Conservation (phyloP, 2,329 filamentous ascomycete genomes). For the Teratosphaeria gauchensis region DNA sequence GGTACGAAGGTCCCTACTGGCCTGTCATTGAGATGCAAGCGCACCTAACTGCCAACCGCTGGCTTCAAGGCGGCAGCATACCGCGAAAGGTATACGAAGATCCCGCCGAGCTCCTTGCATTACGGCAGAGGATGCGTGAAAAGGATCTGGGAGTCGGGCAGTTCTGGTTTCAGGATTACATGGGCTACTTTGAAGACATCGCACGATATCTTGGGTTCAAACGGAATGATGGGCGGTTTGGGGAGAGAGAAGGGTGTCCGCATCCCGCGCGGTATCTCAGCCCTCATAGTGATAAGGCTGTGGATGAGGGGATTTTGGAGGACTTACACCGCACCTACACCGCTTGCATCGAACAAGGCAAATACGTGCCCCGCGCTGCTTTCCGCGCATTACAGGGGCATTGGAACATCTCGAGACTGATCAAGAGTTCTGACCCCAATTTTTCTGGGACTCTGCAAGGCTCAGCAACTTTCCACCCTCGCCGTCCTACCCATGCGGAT, state of each 20-base stretch:
- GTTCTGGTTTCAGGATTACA: constrained; percentile 77
- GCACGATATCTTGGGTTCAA: constrained; percentile 47
- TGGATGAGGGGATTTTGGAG: constrained; percentile 36
- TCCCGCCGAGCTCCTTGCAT: constrained; percentile 39
- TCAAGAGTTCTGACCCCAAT: constrained; percentile 15
- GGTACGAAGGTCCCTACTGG: constrained; percentile 80
- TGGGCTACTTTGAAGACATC: constrained; percentile 65
- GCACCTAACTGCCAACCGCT: constrained; percentile 53
- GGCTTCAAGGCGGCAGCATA: constrained; percentile 37
- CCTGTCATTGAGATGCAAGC: constrained; percentile 82
- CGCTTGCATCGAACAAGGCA: constrained; percentile 14
- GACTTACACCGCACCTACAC: constrained; percentile 33
- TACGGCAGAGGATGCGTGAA: constrained; percentile 37
- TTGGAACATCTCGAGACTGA: constrained; percentile 20
- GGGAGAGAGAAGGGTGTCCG: constrained; percentile 40
- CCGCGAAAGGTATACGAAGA: constrained; percentile 17
- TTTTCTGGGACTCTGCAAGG: constrained; percentile 21
- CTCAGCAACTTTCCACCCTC: constrained; percentile 21
- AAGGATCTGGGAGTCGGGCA: constrained; percentile 48
- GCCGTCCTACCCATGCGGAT: constrained; percentile 12
- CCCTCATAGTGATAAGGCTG: constrained; percentile 22
- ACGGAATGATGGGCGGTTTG: constrained; percentile 30
- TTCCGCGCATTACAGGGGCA: constrained; percentile 25
- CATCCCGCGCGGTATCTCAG: constrained; percentile 27
- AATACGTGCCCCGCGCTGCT: constrained; percentile 18